Evolutionary conservation across 164 flowering plant species (phyloP), one percentile per base, ranked within the genome.

Genomic region (Magnolia sinica): DNA sequence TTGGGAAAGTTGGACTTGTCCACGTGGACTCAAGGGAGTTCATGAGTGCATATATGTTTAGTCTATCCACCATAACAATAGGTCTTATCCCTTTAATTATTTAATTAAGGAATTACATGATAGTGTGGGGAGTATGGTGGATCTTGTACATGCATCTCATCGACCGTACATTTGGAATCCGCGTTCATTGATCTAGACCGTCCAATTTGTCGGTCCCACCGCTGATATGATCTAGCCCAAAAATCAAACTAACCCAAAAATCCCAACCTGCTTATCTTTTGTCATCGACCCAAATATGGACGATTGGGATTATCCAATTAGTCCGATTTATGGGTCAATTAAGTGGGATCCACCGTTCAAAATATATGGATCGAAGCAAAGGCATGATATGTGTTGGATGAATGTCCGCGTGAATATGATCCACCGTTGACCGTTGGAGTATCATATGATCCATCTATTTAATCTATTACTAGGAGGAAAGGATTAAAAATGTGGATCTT

Each of bases 61-160:
- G 4, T 11, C 8, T 49, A 45, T 4, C 45, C 14, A 37, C 10
- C 66, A 50, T 52, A 67, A 37, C 31, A 23, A 67, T 70, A 52
- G 77, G 65, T 23, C 74, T 79, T 70, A 70, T 74, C 65, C 64
- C 74, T 64, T 29, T 13, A 65, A 59, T 22, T 65, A 29, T 65
- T 65, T 65, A 24, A 65, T 23, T 65, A 65, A 65, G 24, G 31
- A 24, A 65, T 37, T 37, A 37, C 2, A 37, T 37, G 45, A 37
- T 37, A 37, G 45, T 37, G 45, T 37, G 45, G 0, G 45, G 45
- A 37, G 7, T 37, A 37, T 37, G 45, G 7, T 37, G 7, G 45
- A 37, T 37, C 45, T 37, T 37, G 45, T 37, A 37, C 45, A 37
- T 37, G 45, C 45, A 37, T 37, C 45, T 37, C 45, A 37, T 37